Evolutionary conservation across 2,329 filamentous ascomycete genomes (phyloP).

Genomic region (Pseudocercospora musae): DNA sequence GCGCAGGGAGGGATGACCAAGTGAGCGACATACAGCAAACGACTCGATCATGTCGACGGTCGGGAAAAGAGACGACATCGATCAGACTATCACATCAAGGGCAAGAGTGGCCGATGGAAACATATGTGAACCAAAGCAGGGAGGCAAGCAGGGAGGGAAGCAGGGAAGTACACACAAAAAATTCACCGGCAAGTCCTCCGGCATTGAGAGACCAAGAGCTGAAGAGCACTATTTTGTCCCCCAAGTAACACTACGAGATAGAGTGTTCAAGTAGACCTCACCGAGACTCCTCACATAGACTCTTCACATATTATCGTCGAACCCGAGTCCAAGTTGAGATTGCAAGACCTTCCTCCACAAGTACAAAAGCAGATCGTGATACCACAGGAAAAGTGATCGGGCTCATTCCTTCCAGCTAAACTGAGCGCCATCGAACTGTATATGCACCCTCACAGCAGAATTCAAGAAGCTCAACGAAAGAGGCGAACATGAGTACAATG

Average conservation of each 20-base stretch:
- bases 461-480: not conserved
- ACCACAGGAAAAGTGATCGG: not conserved
- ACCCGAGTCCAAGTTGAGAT: not conserved
- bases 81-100: not conserved
- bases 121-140: not conserved
- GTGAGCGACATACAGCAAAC: too few relatives aligned
- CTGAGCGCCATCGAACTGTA: not conserved
- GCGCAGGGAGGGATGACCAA: not conserved
- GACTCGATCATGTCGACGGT: too few relatives aligned
- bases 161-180: not conserved
- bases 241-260: too few relatives aligned
- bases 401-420: not conserved
- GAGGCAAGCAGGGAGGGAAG: too few relatives aligned
- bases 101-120: not conserved
- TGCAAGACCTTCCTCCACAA: not conserved
- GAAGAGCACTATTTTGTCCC: not conserved
- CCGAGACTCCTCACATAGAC: too few relatives aligned
- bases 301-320: not conserved
- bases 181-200: too few relatives aligned
- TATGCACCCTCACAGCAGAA: not conserved
- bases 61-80: not conserved
- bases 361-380: not conserved
- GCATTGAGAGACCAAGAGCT: not conserved
- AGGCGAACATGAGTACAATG: not conserved
- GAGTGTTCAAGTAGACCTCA: not conserved